phyloP scores from a whole-genome alignment of 768 basidiomycete species.

The Cystofilobasidium ferigula region DNA sequence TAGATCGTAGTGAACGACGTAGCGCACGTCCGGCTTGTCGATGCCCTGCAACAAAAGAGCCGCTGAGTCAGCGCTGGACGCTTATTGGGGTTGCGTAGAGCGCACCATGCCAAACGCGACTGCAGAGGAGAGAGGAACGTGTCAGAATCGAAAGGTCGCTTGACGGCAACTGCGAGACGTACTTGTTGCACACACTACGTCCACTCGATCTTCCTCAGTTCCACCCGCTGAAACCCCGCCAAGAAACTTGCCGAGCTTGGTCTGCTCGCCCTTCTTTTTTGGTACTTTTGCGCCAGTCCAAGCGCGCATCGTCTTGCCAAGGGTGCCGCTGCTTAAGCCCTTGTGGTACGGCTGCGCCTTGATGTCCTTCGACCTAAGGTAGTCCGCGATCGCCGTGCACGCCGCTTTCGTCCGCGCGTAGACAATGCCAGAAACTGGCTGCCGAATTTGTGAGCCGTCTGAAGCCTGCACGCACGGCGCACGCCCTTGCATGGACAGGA shows the following conservation, averaged over 20 bases:
- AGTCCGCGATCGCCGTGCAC: conserved; percentile 57
- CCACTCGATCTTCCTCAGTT: conserved; percentile 24
- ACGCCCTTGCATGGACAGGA: conserved; percentile 44
- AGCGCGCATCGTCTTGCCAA: conserved; percentile 50
- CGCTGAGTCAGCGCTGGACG: neutral
- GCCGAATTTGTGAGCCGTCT: conserved; percentile 50
- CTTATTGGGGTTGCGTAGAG: no score
- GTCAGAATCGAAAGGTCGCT: neutral
- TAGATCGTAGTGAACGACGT: conserved; percentile 69
- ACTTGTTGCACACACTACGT: conserved; percentile 26
- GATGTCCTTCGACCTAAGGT: conserved; percentile 56
- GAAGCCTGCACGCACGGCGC: conserved; percentile 36
- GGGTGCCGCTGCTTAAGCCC: conserved; percentile 48
- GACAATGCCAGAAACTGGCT: conserved; percentile 52
- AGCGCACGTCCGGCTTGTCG: conserved; percentile 67
- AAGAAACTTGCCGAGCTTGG: neutral
- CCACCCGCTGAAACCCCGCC: conserved; percentile 18
- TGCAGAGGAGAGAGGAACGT: conserved; percentile 46
- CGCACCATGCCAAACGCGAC: conserved; percentile 64
- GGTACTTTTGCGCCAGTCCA: conserved; percentile 45
- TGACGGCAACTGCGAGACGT: neutral
- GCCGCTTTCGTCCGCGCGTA: conserved; percentile 60
- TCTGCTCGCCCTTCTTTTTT: conserved; percentile 3
- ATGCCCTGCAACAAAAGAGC: conserved; percentile 45
- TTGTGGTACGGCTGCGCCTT: conserved; percentile 64